Evolutionary conservation across 805 yeast species (phyloP).

Genomic region (Clavispora phyllophila): DNA sequence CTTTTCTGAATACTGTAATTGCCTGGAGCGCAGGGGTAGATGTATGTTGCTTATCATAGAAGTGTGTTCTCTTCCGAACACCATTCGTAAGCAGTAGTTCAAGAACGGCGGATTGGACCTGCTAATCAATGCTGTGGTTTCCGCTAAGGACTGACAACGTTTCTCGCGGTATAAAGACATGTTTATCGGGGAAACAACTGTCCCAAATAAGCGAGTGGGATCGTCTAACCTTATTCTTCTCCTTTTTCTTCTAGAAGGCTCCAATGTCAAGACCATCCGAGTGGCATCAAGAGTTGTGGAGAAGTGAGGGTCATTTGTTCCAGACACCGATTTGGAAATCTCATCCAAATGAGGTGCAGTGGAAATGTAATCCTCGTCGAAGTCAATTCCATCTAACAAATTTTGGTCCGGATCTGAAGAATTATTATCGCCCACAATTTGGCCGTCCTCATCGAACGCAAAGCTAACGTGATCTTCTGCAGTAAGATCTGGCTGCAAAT

Average conservation of each 20-base stretch:
- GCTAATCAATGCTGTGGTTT: neutral
- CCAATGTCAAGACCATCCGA: neutral
- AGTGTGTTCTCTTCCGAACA: constrained; percentile 4
- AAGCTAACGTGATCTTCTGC: constrained; percentile 14
- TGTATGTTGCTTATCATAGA: neutral
- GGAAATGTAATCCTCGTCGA: constrained; percentile 10
- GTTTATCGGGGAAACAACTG: neutral
- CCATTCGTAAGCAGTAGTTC: constrained; percentile 3
- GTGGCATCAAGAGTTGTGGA: constrained; percentile 4
- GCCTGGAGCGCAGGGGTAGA: neutral
- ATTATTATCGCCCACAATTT: constrained; percentile 6
- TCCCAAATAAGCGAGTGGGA: neutral
- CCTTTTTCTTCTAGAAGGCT: neutral
- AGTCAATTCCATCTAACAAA: constrained; percentile 7
- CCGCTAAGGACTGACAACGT: neutral
- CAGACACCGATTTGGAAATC: constrained; percentile 5
- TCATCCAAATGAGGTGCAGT: constrained; percentile 7
- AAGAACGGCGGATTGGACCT: neutral
- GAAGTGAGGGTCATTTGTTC: constrained; percentile 6
- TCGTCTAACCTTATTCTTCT: neutral
- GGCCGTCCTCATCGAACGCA: constrained; percentile 21
- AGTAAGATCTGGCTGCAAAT: constrained; percentile 8
- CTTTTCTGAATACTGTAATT: neutral
- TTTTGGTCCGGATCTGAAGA: neutral
- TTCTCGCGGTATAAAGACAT: neutral